Conservation (phyloP, 179 eudicot species). For the Corrigiola litoralis region DNA sequence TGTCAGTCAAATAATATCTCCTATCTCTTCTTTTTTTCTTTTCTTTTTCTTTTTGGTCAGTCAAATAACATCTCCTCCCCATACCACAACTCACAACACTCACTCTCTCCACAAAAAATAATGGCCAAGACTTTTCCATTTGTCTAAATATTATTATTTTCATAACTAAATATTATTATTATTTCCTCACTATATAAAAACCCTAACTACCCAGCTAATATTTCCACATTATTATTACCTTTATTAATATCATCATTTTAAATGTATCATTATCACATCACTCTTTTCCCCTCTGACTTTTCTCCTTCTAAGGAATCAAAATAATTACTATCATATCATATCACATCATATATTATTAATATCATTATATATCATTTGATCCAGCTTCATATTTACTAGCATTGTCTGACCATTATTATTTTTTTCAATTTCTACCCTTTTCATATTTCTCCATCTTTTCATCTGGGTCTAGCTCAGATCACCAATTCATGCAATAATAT, state of each 20-base stretch:
- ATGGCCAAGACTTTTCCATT: background rate
- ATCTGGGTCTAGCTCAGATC: conserved; percentile 16
- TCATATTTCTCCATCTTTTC: too few relatives aligned
- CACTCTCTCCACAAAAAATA: background rate
- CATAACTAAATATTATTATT: background rate
- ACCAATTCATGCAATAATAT: too few relatives aligned
- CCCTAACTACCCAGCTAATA: conserved; percentile 8
- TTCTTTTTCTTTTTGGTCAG: too few relatives aligned
- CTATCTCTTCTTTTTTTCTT: background rate
- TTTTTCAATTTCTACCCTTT: background rate
- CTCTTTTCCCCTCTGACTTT: background rate
- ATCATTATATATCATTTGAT: conserved; percentile 16
- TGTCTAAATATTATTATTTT: background rate
- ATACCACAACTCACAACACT: too few relatives aligned
- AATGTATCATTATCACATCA: background rate
- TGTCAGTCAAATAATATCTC: background rate
- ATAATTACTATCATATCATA: too few relatives aligned
- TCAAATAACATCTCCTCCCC: too few relatives aligned
- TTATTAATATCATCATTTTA: background rate
- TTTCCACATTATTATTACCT: background rate
- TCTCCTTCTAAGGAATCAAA: background rate
- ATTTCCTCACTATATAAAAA: background rate
- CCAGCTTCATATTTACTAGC: conserved; percentile 14
- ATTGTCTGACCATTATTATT: background rate
- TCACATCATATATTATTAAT: too few relatives aligned